Evolutionary conservation across 1,284 basidiomycete genomes (phyloP).

Genomic region (Marasmius tenuissimus): DNA sequence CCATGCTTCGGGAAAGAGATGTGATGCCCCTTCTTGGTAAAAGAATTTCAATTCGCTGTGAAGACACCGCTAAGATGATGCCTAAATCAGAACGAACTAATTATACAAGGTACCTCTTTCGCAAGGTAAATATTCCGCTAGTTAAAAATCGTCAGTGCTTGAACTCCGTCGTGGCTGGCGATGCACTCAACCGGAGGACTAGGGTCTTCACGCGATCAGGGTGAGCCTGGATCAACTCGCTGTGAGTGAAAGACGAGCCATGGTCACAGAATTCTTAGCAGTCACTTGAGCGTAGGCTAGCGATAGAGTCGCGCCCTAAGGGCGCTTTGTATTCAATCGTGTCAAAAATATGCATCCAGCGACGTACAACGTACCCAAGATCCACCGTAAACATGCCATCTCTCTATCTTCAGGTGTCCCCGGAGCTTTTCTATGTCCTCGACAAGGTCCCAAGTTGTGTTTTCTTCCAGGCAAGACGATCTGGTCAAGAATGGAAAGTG

Average conservation of each 20-base stretch:
- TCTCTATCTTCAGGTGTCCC: slow-evolving; percentile 71
- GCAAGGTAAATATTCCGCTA: slow-evolving; percentile 87
- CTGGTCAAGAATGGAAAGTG: slow-evolving; percentile 32
- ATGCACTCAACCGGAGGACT: slow-evolving; percentile 66
- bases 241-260: slow-evolving; percentile 3
- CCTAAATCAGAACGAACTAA: not conserved
- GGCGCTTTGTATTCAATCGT: too few relatives aligned
- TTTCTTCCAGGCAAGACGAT: slow-evolving; percentile 76
- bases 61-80: not conserved
- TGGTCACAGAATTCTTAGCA: not conserved
- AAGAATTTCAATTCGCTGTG: slow-evolving; percentile 86
- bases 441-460: slow-evolving; percentile 95
- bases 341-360: slow-evolving; percentile 1
- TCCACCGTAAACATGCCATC: slow-evolving; percentile 92
- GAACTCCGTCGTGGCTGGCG: not conserved
- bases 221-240: slow-evolving; percentile 56
- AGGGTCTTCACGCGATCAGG: slow-evolving; percentile 81
- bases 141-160: not conserved
- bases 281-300: slow-evolving; percentile 83
- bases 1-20: slow-evolving; percentile 90
- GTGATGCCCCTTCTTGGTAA: slow-evolving; percentile 83
- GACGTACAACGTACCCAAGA: slow-evolving; percentile 64
- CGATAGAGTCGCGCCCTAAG: slow-evolving; percentile 86
- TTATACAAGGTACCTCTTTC: slow-evolving; percentile 54
- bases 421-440: slow-evolving; percentile 86